Evolutionary conservation across 371 early-diverging fungal genomes (phyloP), one percentile per base, ranked within the genome.

Genomic region (Mortierella polycephala): DNA sequence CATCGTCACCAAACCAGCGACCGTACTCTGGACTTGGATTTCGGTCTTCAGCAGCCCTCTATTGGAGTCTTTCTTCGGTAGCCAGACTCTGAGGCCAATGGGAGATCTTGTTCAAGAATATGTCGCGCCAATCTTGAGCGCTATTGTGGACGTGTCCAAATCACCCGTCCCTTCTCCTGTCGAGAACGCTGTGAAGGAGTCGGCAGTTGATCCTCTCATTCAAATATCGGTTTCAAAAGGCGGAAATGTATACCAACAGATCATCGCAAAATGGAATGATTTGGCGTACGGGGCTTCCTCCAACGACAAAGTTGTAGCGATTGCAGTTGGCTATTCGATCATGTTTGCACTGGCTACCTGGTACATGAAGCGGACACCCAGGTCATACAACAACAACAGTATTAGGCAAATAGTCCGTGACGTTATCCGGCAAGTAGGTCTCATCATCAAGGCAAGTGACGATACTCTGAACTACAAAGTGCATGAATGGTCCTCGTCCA

Each of bases 371-470:
- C 69, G 54, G 37, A 47, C 71, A 51, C 7, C 54, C 47, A 2
- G 37, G 18, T 46, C 46, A 75, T 53, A 64, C 63, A 51, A 30
- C 30, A 30, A 30, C 30, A 62, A 71, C 39, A 72, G 81, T 5
- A 80, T 88, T 57, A 83, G 87, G 4, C 73, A 75, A 30, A 66
- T 85, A 1, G 74, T 83, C 21, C 82, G 83, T 40, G 84, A 86
- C 60, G 75, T 77, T 3, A 63, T 90, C 45, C 83, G 83, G 14
- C 87, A 90, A 57, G 86, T 86, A 63, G 79, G 85, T 9, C 83
- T 90, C 40, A 86, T 90, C 23, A 75, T 88, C 16, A 90, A 90
- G 62, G 81, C 65, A 45, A 41, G 62, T 37, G 30, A 21, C 51
- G n/a, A 9, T 18, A 1, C 40, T 16, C 7, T 7, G 18, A 21